Evolutionary conservation across 1,139 yeast genomes (phyloP), one percentile per base, ranked within the genome.

Genomic region (Blastobotrys serpentis): DNA sequence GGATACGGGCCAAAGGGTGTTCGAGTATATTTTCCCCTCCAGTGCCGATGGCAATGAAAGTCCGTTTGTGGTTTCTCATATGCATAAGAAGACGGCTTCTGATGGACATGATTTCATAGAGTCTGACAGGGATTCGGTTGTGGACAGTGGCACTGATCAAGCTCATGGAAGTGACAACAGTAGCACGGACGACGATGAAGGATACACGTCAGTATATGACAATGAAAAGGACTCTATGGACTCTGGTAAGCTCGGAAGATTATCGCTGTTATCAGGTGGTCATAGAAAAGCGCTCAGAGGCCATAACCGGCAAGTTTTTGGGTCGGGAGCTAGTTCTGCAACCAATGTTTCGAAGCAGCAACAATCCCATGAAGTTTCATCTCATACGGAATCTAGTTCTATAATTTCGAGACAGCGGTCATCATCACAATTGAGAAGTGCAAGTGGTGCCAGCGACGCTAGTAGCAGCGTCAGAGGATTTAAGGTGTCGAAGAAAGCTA

Each of bases 11-110:
- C 78, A 77, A 50, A 73, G 73, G 51, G 60, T 89, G 19, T 77
- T 84, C 62, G 74, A 74, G 10, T 89, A 85, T 60, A 63, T 84
- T 37, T 84, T 86, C 65, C 92, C 92, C 0, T 69, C 74, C 17
- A 67, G 67, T 30, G 64, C 68, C 1, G 57, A 56, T 23, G 53
- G 53, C 13, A 55, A 58, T 16, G 62, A 60, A 40, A 53, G 57
- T 38, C 63, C 64, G 4, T 60, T 61, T 42, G 17, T 46, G 22
- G 46, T 55, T 18, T 39, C 48, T 19, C 48, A 47, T 39, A 29
- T 44, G 36, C 50, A 43, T 45, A 49, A 43, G 19, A 45, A 46
- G 37, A 30, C 40, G 3, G 32, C 25, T 11, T 32, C 34, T 10
- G 46, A 37, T 26, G 48, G 36, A 42, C 48, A 50, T 5, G 46